Percentiles rank a stretch among this genome's conserved stretches.
Conservation (phyloP, 306 rosid species). For the Quillaja saponaria region DNA sequence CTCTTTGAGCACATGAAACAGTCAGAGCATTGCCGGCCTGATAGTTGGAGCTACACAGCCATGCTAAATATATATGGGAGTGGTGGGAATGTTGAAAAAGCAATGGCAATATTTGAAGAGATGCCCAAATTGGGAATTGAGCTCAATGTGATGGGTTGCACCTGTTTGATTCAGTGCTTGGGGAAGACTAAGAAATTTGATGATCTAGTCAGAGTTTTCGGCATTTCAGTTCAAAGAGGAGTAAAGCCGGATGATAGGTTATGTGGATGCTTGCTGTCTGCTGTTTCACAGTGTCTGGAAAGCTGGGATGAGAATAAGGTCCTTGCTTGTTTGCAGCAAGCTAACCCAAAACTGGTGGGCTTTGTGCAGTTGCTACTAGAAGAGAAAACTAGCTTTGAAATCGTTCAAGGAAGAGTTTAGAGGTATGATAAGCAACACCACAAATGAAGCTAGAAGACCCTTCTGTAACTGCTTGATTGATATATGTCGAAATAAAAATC, state of each 20-base stretch:
- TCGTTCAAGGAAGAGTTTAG: constrained; percentile 69
- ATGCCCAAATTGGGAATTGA: constrained; percentile 60
- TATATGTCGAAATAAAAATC: constrained; percentile 68
- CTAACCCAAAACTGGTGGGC: constrained; percentile 66
- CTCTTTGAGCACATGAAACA: constrained; percentile 77
- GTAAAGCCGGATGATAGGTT: constrained; percentile 77
- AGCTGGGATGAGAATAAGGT: constrained; percentile 61
- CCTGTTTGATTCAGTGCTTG: constrained; percentile 92
- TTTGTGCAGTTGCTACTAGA: constrained; percentile 54
- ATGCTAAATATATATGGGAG: constrained; percentile 89
- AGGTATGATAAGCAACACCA: constrained; percentile 48
- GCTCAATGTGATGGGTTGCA: constrained; percentile 88
- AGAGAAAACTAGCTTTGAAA: constrained; percentile 55
- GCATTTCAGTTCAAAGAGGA: constrained; percentile 55
- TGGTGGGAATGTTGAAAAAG: constrained; percentile 65
- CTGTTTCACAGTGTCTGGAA: constrained; percentile 57
- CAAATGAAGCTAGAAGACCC: constrained; percentile 75
- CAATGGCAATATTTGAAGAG: constrained; percentile 76
- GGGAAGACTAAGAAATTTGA: constrained; percentile 73
- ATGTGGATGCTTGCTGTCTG: constrained; percentile 81
- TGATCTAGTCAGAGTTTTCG: constrained; percentile 61
- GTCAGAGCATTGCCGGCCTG: constrained; percentile 58
- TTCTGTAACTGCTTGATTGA: constrained; percentile 95
- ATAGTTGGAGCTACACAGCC: constrained; percentile 93
- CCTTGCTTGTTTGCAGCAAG: constrained; percentile 63